Percentiles rank a stretch among this genome's conserved stretches.
These are phyloP conservation scores for Naganishia vishniacii DNA, from an alignment of 768 basidiomycete species.

Conservation along the genomic window DNA sequence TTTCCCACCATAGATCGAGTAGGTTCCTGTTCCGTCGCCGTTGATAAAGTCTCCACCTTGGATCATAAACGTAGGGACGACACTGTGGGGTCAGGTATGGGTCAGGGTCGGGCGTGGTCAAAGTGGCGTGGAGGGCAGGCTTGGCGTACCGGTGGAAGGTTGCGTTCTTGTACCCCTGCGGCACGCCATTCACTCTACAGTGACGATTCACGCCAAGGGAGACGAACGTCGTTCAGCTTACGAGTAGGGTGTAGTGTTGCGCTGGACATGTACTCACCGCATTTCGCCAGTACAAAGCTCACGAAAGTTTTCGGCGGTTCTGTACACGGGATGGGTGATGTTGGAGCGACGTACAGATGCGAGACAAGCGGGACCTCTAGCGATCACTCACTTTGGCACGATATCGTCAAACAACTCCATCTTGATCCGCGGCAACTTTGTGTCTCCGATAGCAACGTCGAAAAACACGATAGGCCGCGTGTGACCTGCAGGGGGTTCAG, in stretches of 20 bases:
- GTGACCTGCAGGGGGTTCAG: constrained; percentile 41
- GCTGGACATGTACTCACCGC: constrained; percentile 54
- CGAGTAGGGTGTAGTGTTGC: not conserved
- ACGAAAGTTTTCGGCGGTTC: constrained; percentile 96
- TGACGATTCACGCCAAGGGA: not conserved
- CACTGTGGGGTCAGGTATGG: constrained; percentile 30
- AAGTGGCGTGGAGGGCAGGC: not conserved
- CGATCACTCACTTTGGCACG: constrained; percentile 78
- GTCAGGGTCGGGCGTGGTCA: too few species aligned
- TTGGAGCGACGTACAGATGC: too few species aligned
- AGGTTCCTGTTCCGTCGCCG: constrained; percentile 87
- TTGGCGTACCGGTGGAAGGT: constrained; percentile 76
- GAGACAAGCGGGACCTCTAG: too few species aligned
- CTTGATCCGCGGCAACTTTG: constrained; percentile 86
- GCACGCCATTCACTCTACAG: constrained; percentile 64
- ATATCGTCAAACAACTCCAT: constrained; percentile 97
- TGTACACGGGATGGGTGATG: too few species aligned
- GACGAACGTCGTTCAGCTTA: constrained; percentile 42
- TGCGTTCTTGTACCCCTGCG: constrained; percentile 86
- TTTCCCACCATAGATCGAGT: constrained; percentile 94
- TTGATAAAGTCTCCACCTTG: constrained; percentile 97
- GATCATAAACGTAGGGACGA: constrained; percentile 69
- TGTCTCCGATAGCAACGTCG: constrained; percentile 94
- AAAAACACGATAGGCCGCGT: constrained; percentile 87
- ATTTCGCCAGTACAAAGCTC: constrained; percentile 97